These are phyloP conservation scores for Melampsora americana DNA, from an alignment of 1,284 basidiomycete genomes.

Conservation along the genomic window DNA sequence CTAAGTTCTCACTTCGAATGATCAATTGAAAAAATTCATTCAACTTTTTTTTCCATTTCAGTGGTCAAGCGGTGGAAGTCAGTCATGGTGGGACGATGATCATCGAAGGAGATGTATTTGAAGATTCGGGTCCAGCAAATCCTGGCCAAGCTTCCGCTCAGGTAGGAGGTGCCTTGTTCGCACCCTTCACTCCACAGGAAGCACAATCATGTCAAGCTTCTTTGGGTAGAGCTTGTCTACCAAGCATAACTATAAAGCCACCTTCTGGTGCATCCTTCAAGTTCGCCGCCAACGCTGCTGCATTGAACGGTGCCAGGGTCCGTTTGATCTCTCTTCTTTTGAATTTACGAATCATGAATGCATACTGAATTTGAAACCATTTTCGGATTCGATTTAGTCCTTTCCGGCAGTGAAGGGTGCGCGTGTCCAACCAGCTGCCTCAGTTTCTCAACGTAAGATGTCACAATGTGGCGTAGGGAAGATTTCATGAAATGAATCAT, in stretches of 20 bases:
- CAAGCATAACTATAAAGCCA: neutral
- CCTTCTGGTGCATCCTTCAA: neutral
- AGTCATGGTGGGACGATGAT: slow-evolving; percentile 11
- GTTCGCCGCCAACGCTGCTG: neutral
- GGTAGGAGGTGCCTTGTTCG: slow-evolving; percentile 17
- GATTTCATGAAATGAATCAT: too few species aligned
- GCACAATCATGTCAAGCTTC: neutral
- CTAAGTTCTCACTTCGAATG: too few species aligned
- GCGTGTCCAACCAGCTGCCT: neutral
- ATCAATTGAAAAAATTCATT: too few species aligned
- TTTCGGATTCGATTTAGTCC: neutral
- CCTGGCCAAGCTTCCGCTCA: neutral
- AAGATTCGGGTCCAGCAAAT: slow-evolving; percentile 4
- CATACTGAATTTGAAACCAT: too few species aligned
- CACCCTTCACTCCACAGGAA: neutral
- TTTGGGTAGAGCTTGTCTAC: slow-evolving; percentile 33
- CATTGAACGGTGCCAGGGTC: neutral
- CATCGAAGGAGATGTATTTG: slow-evolving; percentile 34
- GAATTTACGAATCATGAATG: too few species aligned
- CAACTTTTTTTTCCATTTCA: neutral
- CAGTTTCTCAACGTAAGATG: neutral
- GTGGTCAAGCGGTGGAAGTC: slow-evolving; percentile 14
- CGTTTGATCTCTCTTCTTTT: neutral
- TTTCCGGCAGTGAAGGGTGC: neutral
- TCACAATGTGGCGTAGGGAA: neutral